Evolutionary conservation across 495 filamentous ascomycete genomes (phyloP), one percentile per base, ranked within the genome.

Genomic region (Penicillium daleae): DNA sequence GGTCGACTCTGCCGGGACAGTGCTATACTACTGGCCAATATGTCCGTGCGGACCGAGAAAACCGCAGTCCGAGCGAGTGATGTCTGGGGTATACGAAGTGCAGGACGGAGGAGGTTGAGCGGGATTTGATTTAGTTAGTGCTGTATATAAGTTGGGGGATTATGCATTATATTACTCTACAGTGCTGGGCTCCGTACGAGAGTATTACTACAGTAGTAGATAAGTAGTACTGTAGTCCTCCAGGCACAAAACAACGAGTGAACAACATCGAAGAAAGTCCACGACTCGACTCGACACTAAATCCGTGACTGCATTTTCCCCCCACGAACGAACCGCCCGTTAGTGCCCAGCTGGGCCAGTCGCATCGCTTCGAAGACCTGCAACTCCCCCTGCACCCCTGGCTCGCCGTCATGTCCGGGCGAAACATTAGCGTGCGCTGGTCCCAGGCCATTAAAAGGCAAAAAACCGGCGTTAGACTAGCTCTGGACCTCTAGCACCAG

Each of bases 371-470:
- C 42, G 42, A 46, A 22, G 22, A 19, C 19, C 42, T 46, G 44
- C 46, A n/a, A 32, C 46, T 29, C 35, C 19, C 19, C 39, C 40
- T 62, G 53, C 56, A 40, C 57, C 58, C 57, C 58, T 65, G 62
- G 62, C 62, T 64, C 21, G 62, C 62, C 57, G 62, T 32, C 10
- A n/a, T 42, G 57, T 56, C 57, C 57, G 57, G 19, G 56, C 40
- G 37, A 56, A 61, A 65, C 51, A 46, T 53, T 65, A 51, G 52
- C 40, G 57, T 57, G 39, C 39, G 12, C 60, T 27, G 24, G 33
- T 15, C 44, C 61, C 42, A 61, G 44, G 57, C 65, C 53, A 66
- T 64, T 57, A 63, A 31, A 64, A 54, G 52, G 57, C 44, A 50
- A 51, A 50, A 19, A 3, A 42, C 29, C 31, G 12, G 19, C 15